phyloP scores from a whole-genome alignment of 73 alveolate species.

The Tetrahymena thermophila region DNA sequence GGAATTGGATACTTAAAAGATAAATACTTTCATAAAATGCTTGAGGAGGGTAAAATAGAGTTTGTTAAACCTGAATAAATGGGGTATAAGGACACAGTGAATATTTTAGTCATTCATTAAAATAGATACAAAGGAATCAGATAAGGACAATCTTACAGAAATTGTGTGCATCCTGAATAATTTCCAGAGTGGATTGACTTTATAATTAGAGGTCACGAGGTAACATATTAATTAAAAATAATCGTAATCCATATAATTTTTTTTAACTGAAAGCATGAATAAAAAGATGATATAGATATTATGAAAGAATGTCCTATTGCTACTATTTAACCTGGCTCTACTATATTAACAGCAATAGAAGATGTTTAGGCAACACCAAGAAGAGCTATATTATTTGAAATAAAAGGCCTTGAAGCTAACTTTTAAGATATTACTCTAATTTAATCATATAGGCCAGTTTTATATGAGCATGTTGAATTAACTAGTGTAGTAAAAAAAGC shows the following conservation, averaged over 20 bases:
- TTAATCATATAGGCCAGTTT: not conserved
- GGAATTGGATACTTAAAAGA: slow-evolving; percentile 96
- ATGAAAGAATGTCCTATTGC: not conserved
- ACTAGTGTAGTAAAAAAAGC: not conserved
- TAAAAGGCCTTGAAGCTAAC: not conserved
- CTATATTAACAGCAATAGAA: not conserved
- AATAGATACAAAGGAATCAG: slow-evolving; percentile 80
- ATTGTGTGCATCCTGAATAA: not conserved
- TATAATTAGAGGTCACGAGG: not conserved
- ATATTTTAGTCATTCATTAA: slow-evolving; percentile 90
- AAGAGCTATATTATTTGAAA: not conserved
- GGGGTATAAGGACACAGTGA: slow-evolving; percentile 62
- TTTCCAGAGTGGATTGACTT: not conserved
- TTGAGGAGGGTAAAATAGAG: slow-evolving; percentile 70
- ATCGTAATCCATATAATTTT: not conserved
- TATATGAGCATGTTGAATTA: not conserved
- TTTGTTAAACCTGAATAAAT: slow-evolving; percentile 76
- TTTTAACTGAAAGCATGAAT: not conserved
- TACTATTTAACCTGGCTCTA: not conserved
- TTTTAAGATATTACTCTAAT: not conserved
- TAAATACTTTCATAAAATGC: slow-evolving; percentile 76
- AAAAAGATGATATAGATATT: not conserved
- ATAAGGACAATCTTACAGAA: not conserved
- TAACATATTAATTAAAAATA: not conserved
- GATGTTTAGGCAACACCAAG: not conserved